These are phyloP conservation scores for Gossypium bickii DNA, from an alignment of 345 rosid species.

Conservation along the genomic window DNA sequence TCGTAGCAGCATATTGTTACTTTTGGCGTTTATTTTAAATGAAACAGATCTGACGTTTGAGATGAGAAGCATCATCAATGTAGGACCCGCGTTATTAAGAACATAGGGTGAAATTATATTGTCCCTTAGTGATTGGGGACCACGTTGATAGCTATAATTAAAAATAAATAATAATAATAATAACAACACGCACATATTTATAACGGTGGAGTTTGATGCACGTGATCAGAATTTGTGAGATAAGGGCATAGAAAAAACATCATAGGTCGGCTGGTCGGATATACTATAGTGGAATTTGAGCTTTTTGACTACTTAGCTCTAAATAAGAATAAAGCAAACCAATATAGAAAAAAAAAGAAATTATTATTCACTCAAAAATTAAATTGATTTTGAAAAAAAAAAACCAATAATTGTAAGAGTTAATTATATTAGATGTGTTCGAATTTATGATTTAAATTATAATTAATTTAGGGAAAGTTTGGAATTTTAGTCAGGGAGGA, in stretches of 20 bases:
- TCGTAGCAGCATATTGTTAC: not conserved
- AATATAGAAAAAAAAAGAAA: not conserved
- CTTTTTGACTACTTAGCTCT: not conserved
- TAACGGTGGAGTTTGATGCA: not conserved
- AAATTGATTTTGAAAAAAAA: not conserved
- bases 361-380: not conserved
- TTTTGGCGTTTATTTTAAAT: not conserved
- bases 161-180: not conserved
- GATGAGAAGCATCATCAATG: not conserved
- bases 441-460: too few species aligned
- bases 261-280: slow-evolving; percentile 14
- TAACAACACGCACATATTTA: not conserved
- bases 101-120: not conserved
- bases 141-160: not conserved
- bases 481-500: too few species aligned
- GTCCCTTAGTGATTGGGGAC: not conserved
- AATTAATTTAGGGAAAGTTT: too few species aligned
- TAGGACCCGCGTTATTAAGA: not conserved
- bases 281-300: not conserved
- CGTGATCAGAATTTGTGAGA: not conserved
- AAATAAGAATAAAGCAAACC: not conserved
- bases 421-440: too few species aligned
- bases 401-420: too few species aligned
- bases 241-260: not conserved
- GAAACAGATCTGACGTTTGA: not conserved